A percentile compares a stretch with the other conserved stretches of the same genome.
These are phyloP conservation scores for Xylariaceae sp. DNA, from an alignment of 2,329 filamentous ascomycete genomes.

Conservation along the genomic window DNA sequence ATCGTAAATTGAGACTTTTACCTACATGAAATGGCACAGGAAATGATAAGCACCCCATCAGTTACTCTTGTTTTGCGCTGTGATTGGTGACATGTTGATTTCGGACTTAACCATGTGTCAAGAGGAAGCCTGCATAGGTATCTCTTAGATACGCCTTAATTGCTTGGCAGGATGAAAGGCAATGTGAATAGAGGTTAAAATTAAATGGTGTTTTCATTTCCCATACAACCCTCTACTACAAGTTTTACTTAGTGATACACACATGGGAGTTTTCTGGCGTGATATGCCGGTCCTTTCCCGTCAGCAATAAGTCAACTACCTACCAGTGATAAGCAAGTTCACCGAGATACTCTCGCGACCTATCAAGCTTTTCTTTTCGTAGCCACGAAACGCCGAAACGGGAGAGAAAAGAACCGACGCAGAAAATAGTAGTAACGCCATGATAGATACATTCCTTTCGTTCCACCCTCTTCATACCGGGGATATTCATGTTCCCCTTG, in stretches of 20 bases:
- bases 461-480: background rate
- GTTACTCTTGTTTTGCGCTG: background rate
- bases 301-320: constrained; percentile 1
- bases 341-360: constrained; percentile 3
- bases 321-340: background rate
- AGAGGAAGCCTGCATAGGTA: background rate
- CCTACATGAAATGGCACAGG: constrained; percentile 3
- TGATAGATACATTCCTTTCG: background rate
- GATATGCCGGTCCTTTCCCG: constrained; percentile 14
- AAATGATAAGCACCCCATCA: constrained; percentile 10
- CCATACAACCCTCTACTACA: constrained; percentile 15
- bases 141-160: background rate
- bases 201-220: constrained; percentile 18
- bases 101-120: background rate
- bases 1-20: constrained; percentile 3
- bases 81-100: background rate
- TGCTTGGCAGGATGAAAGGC: background rate
- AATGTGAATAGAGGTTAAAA: constrained; percentile 2
- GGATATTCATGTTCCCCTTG: background rate
- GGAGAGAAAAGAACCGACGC: constrained; percentile 2
- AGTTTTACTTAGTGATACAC: constrained; percentile 16
- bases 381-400: constrained; percentile 27
- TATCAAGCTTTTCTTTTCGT: constrained; percentile 25
- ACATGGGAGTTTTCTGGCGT: constrained; percentile 16
- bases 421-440: constrained; percentile 11